Percentiles rank a stretch among this genome's conserved stretches.
Conservation (phyloP, 1,284 basidiomycete genomes). For the Boletus sp. region DNA sequence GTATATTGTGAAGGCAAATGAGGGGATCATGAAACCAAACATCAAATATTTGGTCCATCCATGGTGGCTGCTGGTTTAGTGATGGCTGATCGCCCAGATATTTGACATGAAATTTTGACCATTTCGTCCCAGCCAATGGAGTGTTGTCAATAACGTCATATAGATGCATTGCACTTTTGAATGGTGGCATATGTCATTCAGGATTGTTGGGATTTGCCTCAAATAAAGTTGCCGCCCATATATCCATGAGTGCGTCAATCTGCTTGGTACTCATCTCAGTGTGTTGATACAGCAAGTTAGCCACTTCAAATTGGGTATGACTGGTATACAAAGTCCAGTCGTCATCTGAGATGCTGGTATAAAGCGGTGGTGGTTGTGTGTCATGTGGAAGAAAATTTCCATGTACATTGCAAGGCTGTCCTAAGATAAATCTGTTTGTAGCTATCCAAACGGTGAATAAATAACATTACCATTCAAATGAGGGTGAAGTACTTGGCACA, state of each 20-base stretch:
- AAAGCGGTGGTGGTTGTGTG: background rate
- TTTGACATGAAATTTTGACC: slow-evolving; percentile 26
- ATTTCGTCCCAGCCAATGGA: slow-evolving; percentile 29
- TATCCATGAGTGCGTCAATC: slow-evolving; percentile 27
- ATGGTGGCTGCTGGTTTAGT: no score
- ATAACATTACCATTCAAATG: no score
- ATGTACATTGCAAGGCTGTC: no score
- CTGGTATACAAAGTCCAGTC: background rate
- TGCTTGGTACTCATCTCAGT: slow-evolving; percentile 4
- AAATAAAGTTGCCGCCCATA: slow-evolving; percentile 24
- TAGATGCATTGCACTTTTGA: slow-evolving; percentile 24
- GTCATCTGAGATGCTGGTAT: background rate
- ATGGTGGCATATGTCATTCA: slow-evolving; percentile 15
- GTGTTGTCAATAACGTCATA: slow-evolving; percentile 33
- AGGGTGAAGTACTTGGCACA: no score
- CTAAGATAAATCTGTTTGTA: no score
- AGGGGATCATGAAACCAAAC: no score
- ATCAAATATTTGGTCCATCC: no score
- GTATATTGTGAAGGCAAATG: background rate
- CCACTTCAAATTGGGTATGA: background rate
- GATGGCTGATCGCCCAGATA: slow-evolving; percentile 15
- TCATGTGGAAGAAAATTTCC: no score
- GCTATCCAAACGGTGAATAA: no score
- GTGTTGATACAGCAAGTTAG: background rate
- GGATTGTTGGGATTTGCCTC: background rate